A percentile compares a stretch with the other conserved stretches of the same genome.
These are phyloP conservation scores for Stagonosporopsis vannaccii DNA, from an alignment of 2,329 filamentous ascomycete genomes.

Conservation along the genomic window DNA sequence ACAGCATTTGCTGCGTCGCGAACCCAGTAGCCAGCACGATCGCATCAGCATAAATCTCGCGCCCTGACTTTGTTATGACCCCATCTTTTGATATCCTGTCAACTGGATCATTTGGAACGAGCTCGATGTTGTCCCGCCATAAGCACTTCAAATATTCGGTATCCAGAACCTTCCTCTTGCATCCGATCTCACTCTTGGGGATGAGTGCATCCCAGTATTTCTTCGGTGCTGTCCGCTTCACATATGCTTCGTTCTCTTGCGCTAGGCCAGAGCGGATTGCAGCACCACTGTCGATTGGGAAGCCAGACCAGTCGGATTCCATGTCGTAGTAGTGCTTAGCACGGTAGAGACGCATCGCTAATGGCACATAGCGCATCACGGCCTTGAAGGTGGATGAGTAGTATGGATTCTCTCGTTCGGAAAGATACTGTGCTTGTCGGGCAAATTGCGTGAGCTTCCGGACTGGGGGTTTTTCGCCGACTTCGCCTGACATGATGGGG, in stretches of 20 bases:
- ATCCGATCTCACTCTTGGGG: constrained; percentile 56
- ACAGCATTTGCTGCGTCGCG: constrained; percentile 56
- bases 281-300: constrained; percentile 50
- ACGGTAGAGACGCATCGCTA: constrained; percentile 56
- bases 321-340: constrained; percentile 53
- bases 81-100: constrained; percentile 49
- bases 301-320: constrained; percentile 55
- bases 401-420: constrained; percentile 53
- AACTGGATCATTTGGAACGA: constrained; percentile 53
- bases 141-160: constrained; percentile 56
- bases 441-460: constrained; percentile 57
- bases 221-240: constrained; percentile 52
- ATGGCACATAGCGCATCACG: constrained; percentile 56
- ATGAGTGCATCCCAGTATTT: constrained; percentile 56
- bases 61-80: constrained; percentile 50
- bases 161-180: constrained; percentile 58
- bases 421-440: constrained; percentile 60
- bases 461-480: constrained; percentile 35
- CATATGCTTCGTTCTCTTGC: constrained; percentile 53
- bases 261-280: constrained; percentile 47
- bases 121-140: constrained; percentile 53
- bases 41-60: constrained; percentile 52
- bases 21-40: constrained; percentile 61
- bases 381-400: constrained; percentile 53
- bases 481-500: constrained; percentile 52